Evolutionary conservation across 2,329 filamentous ascomycete genomes (phyloP).

Genomic region (Fusarium sp.): DNA sequence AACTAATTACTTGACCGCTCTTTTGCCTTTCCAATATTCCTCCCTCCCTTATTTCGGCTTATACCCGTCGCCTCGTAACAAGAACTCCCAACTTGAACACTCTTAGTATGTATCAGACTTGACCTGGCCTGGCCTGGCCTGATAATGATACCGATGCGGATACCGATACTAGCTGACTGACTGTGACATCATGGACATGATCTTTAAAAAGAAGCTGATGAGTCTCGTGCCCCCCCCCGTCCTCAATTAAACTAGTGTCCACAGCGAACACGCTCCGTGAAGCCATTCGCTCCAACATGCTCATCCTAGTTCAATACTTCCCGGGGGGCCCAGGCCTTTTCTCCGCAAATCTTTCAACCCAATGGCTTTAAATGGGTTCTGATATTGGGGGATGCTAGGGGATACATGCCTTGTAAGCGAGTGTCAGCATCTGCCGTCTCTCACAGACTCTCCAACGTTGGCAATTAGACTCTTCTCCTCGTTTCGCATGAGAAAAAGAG

Average conservation of each 20-base stretch:
- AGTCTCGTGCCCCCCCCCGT: conserved; percentile 22
- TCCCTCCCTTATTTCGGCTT: conserved; percentile 18
- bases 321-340: background rate
- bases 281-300: conserved; percentile 30
- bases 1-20: conserved; percentile 30
- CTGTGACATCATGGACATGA: conserved; percentile 34
- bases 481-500: conserved; percentile 32
- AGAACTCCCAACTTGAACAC: conserved; percentile 2
- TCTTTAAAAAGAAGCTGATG: conserved; percentile 30
- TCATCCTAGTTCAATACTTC: conserved; percentile 7
- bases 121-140: too few relatives aligned
- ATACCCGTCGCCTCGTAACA: conserved; percentile 9
- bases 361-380: conserved; percentile 23
- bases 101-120: conserved; percentile 19
- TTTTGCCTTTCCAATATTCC: conserved; percentile 7
- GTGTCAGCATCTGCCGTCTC: background rate
- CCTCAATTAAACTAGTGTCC: conserved; percentile 42
- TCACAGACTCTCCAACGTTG: too few relatives aligned
- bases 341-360: conserved; percentile 16
- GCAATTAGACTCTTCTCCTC: background rate
- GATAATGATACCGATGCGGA: background rate
- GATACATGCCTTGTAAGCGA: conserved; percentile 9
- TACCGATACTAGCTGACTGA: background rate
- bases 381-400: conserved; percentile 5
- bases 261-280: conserved; percentile 40